Conservation (phyloP, 495 filamentous ascomycete species). For the Tuber calosporum region DNA sequence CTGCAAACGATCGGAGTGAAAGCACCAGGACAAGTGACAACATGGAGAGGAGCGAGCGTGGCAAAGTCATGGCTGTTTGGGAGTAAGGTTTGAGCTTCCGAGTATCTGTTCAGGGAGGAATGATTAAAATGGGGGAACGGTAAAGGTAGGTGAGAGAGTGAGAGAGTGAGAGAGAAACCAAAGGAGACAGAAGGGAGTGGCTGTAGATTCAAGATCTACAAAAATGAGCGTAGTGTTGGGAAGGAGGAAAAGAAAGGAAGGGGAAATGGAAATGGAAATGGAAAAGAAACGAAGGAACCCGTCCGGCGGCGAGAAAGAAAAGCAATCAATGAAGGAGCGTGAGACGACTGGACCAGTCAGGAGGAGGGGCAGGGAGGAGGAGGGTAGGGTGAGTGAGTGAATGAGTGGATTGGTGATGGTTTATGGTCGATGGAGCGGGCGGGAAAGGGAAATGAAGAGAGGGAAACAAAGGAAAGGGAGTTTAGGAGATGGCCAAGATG, state of each 20-base stretch:
- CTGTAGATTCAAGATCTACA: slow-evolving; percentile 34
- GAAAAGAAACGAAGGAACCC: slow-evolving; percentile 33
- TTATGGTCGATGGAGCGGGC: slow-evolving; percentile 2
- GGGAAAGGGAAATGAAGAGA: slow-evolving; percentile 10
- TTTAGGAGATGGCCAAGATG: slow-evolving; percentile 10
- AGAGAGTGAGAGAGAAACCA: background rate
- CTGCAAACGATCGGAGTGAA: slow-evolving; percentile 24
- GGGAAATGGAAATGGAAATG: background rate
- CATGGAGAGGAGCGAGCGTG: slow-evolving; percentile 11
- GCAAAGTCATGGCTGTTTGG: slow-evolving; percentile 23
- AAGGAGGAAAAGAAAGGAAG: background rate
- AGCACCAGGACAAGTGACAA: slow-evolving; percentile 24
- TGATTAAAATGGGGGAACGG: background rate
- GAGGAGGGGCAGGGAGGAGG: background rate
- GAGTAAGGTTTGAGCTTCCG: slow-evolving; percentile 5
- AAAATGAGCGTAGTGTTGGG: slow-evolving; percentile 9
- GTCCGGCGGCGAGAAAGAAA: slow-evolving; percentile 28
- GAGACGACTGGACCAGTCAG: background rate
- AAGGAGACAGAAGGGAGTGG: slow-evolving; percentile 24
- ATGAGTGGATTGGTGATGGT: slow-evolving; percentile 15
- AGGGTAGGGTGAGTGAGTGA: slow-evolving; percentile 3
- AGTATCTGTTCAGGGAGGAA: background rate
- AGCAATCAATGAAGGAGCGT: slow-evolving; percentile 18
- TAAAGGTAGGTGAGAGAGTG: slow-evolving; percentile 3
- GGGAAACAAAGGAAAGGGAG: slow-evolving; percentile 30